Evolutionary conservation across 208 protist genomes (phyloP), one percentile per base, ranked within the genome.

Genomic region (Wallacemonas sp.): DNA sequence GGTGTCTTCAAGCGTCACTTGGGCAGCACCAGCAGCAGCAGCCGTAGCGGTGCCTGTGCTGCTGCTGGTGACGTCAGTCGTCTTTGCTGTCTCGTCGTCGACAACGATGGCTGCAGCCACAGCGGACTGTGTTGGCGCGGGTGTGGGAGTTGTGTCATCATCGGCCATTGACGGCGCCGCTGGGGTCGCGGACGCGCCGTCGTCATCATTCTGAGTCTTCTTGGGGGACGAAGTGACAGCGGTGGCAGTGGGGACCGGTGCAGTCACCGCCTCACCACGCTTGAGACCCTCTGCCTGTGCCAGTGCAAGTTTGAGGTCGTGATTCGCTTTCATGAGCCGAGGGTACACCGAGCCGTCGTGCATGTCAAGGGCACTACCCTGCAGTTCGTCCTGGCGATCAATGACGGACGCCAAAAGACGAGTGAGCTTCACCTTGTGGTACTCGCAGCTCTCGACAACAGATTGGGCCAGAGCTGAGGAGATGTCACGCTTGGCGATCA

Each of bases 391-490:
- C 6, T 61, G 63, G 23, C 76, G 62, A 14, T 61, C 56, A 29
- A 65, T 61, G 44, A 87, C 30, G 27, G 75, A 65, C 1, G 54
- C 83, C 23, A 85, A 65, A 6, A 87, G 56, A 11, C 74, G 74
- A 14, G 63, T 68, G 3, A 93, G 70, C 67, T 86, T 89, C 34
- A 72, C 71, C 57, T 87, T 85, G 65, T 90, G 79, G 49, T 90
- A 93, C 47, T 69, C 74, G 69, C 83, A 89, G 72, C 87, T 93
- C 46, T 90, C 87, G 12, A 29, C 65, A 8, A 90, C 74, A 14
- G 87, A 93, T 21, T 82, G 74, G 27, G 76, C 76, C 33, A 90
- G 69, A 3, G 74, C 67, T 0, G 76, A 70, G 29, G 57, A 72
- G 19, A 70, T 63, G 30, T 90, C 81, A 14, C 70, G 19, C 39